phyloP scores from a whole-genome alignment of 1,284 basidiomycete species.

The Lentinula novae-zelandiae region DNA sequence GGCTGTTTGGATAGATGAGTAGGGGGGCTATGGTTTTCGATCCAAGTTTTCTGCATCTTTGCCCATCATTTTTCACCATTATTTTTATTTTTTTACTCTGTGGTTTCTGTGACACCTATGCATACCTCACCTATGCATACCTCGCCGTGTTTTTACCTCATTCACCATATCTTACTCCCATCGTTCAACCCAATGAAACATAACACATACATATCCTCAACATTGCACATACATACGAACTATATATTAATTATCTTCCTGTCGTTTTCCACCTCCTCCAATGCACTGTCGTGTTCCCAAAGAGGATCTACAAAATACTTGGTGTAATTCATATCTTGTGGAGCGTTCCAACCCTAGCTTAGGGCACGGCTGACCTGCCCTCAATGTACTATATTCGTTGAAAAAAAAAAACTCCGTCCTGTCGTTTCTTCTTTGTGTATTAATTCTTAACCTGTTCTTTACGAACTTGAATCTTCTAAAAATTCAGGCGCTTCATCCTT shows the following conservation, averaged over 20 bases:
- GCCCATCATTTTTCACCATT: neutral
- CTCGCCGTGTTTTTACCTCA: neutral
- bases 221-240: neutral
- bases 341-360: constrained; percentile 4
- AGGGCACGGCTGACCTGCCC: neutral
- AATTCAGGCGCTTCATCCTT: no score
- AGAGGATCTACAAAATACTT: no score
- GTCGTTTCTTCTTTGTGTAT: no score
- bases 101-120: neutral
- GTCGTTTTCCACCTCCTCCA: no score
- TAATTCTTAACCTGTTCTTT: no score
- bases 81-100: neutral
- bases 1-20: neutral
- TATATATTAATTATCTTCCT: constrained; percentile 8
- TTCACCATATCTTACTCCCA: neutral
- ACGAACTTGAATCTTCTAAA: no score
- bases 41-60: neutral
- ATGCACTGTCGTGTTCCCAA: no score
- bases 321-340: neutral
- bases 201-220: neutral
- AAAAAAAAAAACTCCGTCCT: no score
- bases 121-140: neutral
- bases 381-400: neutral
- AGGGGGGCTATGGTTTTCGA: neutral
- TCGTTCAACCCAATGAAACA: neutral